These are phyloP conservation scores for Pythium plurisporium DNA, from an alignment of 352 stramenopile species.

Conservation along the genomic window DNA sequence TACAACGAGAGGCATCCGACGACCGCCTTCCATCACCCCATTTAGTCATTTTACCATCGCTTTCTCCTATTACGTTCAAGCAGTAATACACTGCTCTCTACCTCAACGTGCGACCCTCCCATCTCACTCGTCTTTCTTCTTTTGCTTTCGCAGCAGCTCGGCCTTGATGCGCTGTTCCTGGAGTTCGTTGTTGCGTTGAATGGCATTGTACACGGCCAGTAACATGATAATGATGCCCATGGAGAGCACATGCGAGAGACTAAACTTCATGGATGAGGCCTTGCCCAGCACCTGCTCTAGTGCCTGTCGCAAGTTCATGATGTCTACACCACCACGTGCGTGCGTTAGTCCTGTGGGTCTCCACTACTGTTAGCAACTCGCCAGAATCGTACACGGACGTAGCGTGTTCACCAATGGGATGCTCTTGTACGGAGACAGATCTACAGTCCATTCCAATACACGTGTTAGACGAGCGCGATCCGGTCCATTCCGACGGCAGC, in stretches of 20 bases:
- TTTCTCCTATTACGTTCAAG: too few species aligned
- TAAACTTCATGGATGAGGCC: slow-evolving; percentile 76
- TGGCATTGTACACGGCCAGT: slow-evolving; percentile 70
- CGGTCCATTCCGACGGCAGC: background rate
- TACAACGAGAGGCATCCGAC: too few species aligned
- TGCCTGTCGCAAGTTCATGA: slow-evolving; percentile 60
- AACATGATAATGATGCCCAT: slow-evolving; percentile 77
- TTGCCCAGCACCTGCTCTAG: slow-evolving; percentile 76
- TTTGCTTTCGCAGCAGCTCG: slow-evolving; percentile 33
- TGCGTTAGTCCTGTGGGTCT: background rate
- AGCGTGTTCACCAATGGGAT: slow-evolving; percentile 57
- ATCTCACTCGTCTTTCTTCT: slow-evolving; percentile 9
- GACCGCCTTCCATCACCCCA: background rate
- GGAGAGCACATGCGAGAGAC: slow-evolving; percentile 71
- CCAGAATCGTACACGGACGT: slow-evolving; percentile 39
- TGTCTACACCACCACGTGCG: slow-evolving; percentile 27
- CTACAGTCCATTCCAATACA: too few species aligned
- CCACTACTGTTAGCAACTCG: background rate
- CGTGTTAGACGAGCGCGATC: background rate
- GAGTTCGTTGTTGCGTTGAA: slow-evolving; percentile 67
- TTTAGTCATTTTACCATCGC: background rate
- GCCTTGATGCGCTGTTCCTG: slow-evolving; percentile 64
- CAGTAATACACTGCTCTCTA: too few species aligned
- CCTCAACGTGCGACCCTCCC: background rate
- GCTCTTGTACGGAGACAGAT: slow-evolving; percentile 63